Base-by-base conservation (phyloP, 352 stramenopile genomes). In the Phytopythium kandeliae region DNA sequence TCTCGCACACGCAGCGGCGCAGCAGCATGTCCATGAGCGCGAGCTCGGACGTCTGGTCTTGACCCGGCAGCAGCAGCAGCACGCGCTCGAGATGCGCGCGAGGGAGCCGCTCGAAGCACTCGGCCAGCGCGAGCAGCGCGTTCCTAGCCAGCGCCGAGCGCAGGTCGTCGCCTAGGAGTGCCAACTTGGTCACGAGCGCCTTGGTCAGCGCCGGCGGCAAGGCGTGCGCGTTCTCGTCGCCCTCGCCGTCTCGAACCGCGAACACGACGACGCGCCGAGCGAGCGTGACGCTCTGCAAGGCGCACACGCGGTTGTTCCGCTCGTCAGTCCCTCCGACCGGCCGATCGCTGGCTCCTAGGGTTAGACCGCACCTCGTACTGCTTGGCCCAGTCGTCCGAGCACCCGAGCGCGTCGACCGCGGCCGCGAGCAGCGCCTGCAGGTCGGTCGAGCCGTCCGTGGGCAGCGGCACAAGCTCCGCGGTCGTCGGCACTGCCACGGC, bases 101-200 rank as follows among this genome's bases (percentile, higher is more conserved):
- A 33, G 57, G 49, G 0, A 88, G 58, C 19, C 57, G 67, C 49
- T 78, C 55, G 44, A 84, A 88, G 55, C 71, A 85, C 62, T 91
- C 80, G 9, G 67, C 61, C 41, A 74, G 60, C 17, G 75, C 75
- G 7, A 89, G 41, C 25, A 91, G 48, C 37, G 73, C 79, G 43
- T 91, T 91, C 55, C 88, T 88, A n/a, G 70, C 71, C 13, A 83
- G 67, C 3, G 76, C 65, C 0, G 78, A 89, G 24, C 80, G 80
- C 37, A 91, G 55, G 63, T 81, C 86, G 53, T 89, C 69, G 35
- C 74, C 70, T 11, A 65, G 75, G 16, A 69, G 22, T 2, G 65
- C 51, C 31, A 91, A 58, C 5, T 47, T 55, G 4, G 60, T 49
- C 5, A 89, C 24, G n/a, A 80, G 51, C 1, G 43, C 47, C 10